A percentile compares a stretch with the other conserved stretches of the same genome.
Evolutionary conservation across 352 stramenopile genomes (phyloP).

Genomic region (Phytophthora litchii): DNA sequence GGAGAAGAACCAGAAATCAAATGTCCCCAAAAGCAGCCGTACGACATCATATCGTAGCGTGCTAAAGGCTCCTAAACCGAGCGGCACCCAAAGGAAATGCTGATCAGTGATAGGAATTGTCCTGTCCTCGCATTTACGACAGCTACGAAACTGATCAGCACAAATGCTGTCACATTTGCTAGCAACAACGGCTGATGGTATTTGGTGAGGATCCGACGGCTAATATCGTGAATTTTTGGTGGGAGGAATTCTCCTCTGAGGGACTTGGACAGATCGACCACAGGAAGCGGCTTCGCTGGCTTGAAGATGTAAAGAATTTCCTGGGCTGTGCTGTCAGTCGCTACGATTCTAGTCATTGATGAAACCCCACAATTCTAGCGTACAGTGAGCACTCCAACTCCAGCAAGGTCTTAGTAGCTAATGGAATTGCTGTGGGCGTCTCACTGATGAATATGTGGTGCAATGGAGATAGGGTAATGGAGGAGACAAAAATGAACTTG

Average conservation of each 20-base stretch:
- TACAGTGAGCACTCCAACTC: no score
- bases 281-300: constrained; percentile 27
- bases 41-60: background rate
- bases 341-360: background rate
- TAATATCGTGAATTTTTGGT: constrained; percentile 4
- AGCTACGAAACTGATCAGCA: constrained; percentile 23
- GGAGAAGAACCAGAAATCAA: constrained; percentile 48
- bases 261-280: constrained; percentile 37
- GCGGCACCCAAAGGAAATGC: constrained; percentile 23
- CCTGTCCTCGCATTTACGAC: constrained; percentile 20
- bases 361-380: no score
- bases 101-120: constrained; percentile 22
- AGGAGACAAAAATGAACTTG: no score
- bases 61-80: constrained; percentile 28
- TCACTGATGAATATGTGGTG: no score
- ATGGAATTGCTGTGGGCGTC: no score
- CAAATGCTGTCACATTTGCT: constrained; percentile 25
- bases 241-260: constrained; percentile 33
- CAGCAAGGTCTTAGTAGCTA: no score
- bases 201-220: constrained; percentile 1
- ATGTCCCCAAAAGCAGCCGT: constrained; percentile 30
- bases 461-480: no score
- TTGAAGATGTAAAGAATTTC: constrained; percentile 29
- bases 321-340: background rate
- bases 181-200: constrained; percentile 31